These are phyloP conservation scores for Dittrichia graveolens DNA, from an alignment of 129 eudicot species.

Conservation along the genomic window DNA sequence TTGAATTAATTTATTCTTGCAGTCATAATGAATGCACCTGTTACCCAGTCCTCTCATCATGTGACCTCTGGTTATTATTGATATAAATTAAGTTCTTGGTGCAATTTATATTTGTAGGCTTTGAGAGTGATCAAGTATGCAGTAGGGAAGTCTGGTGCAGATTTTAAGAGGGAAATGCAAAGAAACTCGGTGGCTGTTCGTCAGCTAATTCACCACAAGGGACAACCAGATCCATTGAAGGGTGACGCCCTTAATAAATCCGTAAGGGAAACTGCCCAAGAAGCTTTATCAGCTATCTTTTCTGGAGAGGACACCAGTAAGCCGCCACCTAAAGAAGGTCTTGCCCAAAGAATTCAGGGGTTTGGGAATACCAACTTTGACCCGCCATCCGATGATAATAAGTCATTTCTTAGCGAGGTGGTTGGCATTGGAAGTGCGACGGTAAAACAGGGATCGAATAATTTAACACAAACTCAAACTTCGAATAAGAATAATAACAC, in stretches of 20 bases:
- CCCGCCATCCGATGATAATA: constrained; percentile 66
- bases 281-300: constrained; percentile 83
- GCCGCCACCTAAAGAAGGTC: constrained; percentile 67
- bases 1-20: too few relatives aligned
- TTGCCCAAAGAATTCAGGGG: constrained; percentile 74
- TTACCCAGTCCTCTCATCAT: too few relatives aligned
- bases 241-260: constrained; percentile 91
- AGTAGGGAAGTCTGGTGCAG: constrained; percentile 92
- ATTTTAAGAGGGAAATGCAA: constrained; percentile 93
- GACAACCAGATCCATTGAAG: constrained; percentile 82
- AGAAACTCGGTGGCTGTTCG: constrained; percentile 90
- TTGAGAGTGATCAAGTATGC: constrained; percentile 88
- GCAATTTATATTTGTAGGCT: constrained; percentile 49
- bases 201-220: constrained; percentile 83
- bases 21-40: too few relatives aligned
- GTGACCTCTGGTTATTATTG: neutral
- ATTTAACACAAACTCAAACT: constrained; percentile 57
- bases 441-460: constrained; percentile 67
- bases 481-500: constrained; percentile 53
- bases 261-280: constrained; percentile 92
- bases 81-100: neutral
- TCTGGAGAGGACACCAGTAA: constrained; percentile 73
- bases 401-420: constrained; percentile 73
- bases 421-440: constrained; percentile 84
- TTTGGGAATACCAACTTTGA: constrained; percentile 83